Conservation (phyloP, 345 rosid genomes). For the Camelina neglecta region DNA sequence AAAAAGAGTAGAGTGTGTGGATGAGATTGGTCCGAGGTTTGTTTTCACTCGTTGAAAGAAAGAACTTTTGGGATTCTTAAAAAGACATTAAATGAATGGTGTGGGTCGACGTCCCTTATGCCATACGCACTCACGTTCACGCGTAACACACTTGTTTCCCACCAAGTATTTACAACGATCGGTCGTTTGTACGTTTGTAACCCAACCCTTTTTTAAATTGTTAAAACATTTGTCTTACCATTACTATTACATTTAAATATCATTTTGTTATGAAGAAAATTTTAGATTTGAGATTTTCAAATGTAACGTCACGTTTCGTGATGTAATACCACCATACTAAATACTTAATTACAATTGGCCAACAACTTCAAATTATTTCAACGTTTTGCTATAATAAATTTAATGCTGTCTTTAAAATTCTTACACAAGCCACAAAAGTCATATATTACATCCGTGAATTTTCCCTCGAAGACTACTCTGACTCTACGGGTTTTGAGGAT, state of each 20-base stretch:
- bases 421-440: constrained; percentile 25
- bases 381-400: constrained; percentile 21
- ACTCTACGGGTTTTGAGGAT: too few species aligned
- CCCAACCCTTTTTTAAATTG: neutral
- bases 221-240: neutral
- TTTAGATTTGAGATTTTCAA: constrained; percentile 16
- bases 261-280: neutral
- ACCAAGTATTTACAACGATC: constrained; percentile 13
- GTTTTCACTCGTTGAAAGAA: constrained; percentile 11
- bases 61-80: constrained; percentile 12
- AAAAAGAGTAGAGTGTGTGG: neutral
- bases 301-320: constrained; percentile 30
- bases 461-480: too few species aligned
- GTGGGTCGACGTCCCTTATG: constrained; percentile 10
- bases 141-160: constrained; percentile 29
- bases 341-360: constrained; percentile 16
- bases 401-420: neutral
- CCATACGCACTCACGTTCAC: constrained; percentile 30
- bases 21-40: constrained; percentile 28
- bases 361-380: constrained; percentile 9
- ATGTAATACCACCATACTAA: constrained; percentile 13
- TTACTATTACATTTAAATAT: neutral
- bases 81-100: constrained; percentile 9
- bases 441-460: constrained; percentile 12
- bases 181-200: neutral